Percentiles rank a stretch among this genome's conserved stretches.
Conservation (phyloP, 371 early-diverging fungal species). For the Saksenaea oblongispora region DNA sequence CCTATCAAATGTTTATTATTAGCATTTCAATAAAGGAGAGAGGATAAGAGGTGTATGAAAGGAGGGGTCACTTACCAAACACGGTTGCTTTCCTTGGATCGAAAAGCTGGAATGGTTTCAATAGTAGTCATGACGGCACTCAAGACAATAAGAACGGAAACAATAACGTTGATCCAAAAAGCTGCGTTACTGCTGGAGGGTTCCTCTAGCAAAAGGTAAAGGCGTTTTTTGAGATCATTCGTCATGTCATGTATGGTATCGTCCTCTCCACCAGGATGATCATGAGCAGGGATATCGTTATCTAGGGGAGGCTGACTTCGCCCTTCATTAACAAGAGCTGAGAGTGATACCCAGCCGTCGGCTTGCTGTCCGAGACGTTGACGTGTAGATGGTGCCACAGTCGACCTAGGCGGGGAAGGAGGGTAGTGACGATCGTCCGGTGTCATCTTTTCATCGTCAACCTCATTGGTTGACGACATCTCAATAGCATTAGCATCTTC, state of each 20-base stretch:
- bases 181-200: slow-evolving; percentile 73
- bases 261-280: background rate
- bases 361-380: background rate
- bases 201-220: slow-evolving; percentile 73
- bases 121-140: slow-evolving; percentile 81
- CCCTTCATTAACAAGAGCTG: background rate
- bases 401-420: background rate
- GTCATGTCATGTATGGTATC: slow-evolving; percentile 21
- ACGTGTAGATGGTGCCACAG: background rate
- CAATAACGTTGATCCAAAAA: slow-evolving; percentile 74
- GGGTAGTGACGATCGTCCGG: background rate
- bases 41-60: background rate
- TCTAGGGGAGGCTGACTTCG: background rate
- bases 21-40: background rate
- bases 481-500: background rate
- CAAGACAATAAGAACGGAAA: slow-evolving; percentile 73
- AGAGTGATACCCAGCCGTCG: background rate
- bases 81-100: slow-evolving; percentile 55
- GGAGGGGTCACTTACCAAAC: slow-evolving; percentile 54
- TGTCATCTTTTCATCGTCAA: background rate
- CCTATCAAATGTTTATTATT: slow-evolving; percentile 38
- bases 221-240: slow-evolving; percentile 51
- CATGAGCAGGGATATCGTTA: background rate
- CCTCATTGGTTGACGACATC: background rate
- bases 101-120: slow-evolving; percentile 84